Percentiles rank a stretch among this genome's conserved stretches.
These are phyloP conservation scores for Populus tremula DNA, from an alignment of 345 rosid species.

Conservation along the genomic window DNA sequence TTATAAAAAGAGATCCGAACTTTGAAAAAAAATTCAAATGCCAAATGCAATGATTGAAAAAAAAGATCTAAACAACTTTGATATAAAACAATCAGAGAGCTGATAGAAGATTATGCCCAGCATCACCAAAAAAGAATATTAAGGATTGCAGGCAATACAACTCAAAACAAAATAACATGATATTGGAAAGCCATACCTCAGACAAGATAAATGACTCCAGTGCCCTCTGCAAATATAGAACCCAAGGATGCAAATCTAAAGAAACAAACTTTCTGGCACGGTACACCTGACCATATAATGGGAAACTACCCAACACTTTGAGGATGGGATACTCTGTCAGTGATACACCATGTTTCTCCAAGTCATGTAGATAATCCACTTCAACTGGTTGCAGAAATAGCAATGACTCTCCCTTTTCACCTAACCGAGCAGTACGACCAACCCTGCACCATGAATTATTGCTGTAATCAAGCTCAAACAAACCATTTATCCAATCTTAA, in stretches of 20 bases:
- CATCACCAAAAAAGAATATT: neutral
- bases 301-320: constrained; percentile 69
- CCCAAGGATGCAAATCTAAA: constrained; percentile 77
- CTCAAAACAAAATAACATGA: neutral
- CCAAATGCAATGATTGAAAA: neutral
- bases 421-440: constrained; percentile 93
- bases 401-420: constrained; percentile 84
- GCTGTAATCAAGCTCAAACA: constrained; percentile 11
- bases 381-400: constrained; percentile 87
- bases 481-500: neutral
- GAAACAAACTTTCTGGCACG: constrained; percentile 45
- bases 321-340: constrained; percentile 72
- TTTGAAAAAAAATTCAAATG: neutral
- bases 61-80: neutral
- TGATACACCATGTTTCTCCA: constrained; percentile 82
- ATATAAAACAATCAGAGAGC: neutral
- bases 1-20: neutral
- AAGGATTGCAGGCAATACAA: neutral
- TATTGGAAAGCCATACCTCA: constrained; percentile 43
- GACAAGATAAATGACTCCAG: constrained; percentile 58
- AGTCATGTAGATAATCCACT: constrained; percentile 70
- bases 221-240: constrained; percentile 65
- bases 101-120: neutral
- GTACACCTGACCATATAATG: constrained; percentile 45
- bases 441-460: constrained; percentile 57